Evolutionary conservation across 2,329 filamentous ascomycete species (phyloP).

Genomic region (Beauveria sp.): DNA sequence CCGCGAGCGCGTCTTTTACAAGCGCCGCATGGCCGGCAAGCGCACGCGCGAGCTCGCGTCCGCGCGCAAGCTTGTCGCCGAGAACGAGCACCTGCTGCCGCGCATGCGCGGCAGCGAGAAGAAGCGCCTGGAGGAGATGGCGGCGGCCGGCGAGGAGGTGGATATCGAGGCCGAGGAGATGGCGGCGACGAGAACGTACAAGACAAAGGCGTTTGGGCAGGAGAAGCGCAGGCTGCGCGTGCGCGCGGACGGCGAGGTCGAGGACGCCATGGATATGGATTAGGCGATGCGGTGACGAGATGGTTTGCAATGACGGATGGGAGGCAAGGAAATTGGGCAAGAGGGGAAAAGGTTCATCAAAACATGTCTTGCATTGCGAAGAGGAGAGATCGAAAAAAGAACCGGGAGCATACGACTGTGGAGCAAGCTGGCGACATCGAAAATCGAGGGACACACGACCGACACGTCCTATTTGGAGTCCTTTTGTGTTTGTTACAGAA

Average conservation of each 20-base stretch:
- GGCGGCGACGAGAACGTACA: constrained; percentile 19
- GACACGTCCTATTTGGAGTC: constrained; percentile 1
- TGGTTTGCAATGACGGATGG: neutral
- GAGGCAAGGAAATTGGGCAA: neutral
- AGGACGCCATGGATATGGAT: constrained; percentile 18
- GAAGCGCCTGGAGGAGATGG: constrained; percentile 49
- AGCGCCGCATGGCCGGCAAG: constrained; percentile 87
- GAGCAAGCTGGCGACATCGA: neutral
- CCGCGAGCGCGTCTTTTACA: constrained; percentile 89
- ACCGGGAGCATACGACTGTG: neutral
- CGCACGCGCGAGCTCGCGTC: constrained; percentile 70
- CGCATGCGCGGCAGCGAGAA: constrained; percentile 58
- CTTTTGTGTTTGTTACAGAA: constrained; percentile 2
- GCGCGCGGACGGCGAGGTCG: constrained; percentile 28
- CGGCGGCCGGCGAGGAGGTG: constrained; percentile 40
- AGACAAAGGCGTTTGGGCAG: constrained; percentile 34
- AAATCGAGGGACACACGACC: neutral
- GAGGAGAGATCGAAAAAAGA: neutral
- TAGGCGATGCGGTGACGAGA: neutral
- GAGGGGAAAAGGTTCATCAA: neutral
- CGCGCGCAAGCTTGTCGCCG: constrained; percentile 80
- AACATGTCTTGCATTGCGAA: neutral
- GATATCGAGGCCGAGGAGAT: constrained; percentile 36
- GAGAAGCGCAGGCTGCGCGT: constrained; percentile 34
- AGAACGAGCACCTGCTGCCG: constrained; percentile 89